Percentiles rank a stretch among this genome's conserved stretches.
These are phyloP conservation scores for Coprinopsis strossmayeri DNA, from an alignment of 768 basidiomycete genomes.

Conservation along the genomic window DNA sequence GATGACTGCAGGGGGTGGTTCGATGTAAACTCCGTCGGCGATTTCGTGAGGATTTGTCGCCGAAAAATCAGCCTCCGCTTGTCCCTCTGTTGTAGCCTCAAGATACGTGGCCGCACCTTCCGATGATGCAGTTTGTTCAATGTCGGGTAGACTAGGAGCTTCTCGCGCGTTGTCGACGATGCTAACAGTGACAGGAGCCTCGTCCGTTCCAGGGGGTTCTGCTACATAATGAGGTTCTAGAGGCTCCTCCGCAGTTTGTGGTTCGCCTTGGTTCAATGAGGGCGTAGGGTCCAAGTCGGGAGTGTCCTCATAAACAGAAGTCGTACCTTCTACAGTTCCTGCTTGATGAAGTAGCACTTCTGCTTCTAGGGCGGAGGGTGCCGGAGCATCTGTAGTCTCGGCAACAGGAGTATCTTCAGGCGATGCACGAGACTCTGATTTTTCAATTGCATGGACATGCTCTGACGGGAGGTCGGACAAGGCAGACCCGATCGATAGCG, in stretches of 20 bases:
- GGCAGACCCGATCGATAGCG: not conserved
- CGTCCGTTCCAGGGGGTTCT: not conserved
- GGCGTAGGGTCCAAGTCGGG: not conserved
- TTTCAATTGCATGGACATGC: not conserved
- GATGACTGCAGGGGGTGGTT: slow-evolving; percentile 57
- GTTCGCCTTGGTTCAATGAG: not conserved
- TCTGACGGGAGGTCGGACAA: not conserved
- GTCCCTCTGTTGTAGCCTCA: not conserved
- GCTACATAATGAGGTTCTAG: not conserved
- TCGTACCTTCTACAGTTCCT: not conserved
- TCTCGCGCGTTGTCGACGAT: not conserved
- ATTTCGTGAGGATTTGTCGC: slow-evolving; percentile 45
- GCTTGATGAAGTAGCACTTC: not conserved
- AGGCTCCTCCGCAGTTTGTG: not conserved
- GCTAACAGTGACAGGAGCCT: not conserved
- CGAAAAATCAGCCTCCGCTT: not conserved
- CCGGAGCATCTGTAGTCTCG: not conserved
- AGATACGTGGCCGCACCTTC: not conserved
- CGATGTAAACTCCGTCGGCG: slow-evolving; percentile 65
- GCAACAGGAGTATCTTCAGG: not conserved
- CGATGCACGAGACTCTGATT: not conserved
- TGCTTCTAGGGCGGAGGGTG: not conserved
- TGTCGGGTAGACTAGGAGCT: not conserved
- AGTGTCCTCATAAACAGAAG: not conserved
- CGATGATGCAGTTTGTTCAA: not conserved